phyloP scores from a whole-genome alignment of 2,329 filamentous ascomycete genomes.

The Cercospora beticola region DNA sequence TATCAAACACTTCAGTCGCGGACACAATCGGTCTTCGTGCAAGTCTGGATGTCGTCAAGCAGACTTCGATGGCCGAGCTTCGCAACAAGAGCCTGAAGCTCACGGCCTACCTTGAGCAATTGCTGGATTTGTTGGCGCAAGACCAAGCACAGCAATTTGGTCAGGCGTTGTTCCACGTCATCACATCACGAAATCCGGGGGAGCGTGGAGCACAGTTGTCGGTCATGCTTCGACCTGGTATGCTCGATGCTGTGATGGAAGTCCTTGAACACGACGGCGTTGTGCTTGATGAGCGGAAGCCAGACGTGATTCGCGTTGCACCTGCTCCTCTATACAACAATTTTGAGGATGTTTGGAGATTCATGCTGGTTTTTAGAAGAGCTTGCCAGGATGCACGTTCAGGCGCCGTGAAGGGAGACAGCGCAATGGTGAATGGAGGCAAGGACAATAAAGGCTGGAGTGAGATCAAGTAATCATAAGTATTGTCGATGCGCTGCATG shows the following conservation, averaged over 20 bases:
- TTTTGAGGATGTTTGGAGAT: slow-evolving; percentile 69
- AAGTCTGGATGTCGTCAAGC: slow-evolving; percentile 70
- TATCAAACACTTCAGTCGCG: slow-evolving; percentile 79
- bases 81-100: slow-evolving; percentile 69
- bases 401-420: neutral
- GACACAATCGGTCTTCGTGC: slow-evolving; percentile 74
- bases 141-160: slow-evolving; percentile 19
- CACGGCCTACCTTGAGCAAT: slow-evolving; percentile 73
- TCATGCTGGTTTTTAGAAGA: slow-evolving; percentile 54
- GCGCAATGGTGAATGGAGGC: slow-evolving; percentile 33
- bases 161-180: slow-evolving; percentile 46
- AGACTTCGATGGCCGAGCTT: slow-evolving; percentile 67
- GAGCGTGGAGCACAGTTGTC: slow-evolving; percentile 79
- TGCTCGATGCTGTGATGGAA: slow-evolving; percentile 67
- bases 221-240: slow-evolving; percentile 63
- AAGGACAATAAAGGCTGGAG: slow-evolving; percentile 35
- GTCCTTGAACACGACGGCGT: slow-evolving; percentile 67
- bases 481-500: neutral
- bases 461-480: slow-evolving; percentile 31
- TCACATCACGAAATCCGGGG: slow-evolving; percentile 68
- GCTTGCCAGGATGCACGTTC: slow-evolving; percentile 47
- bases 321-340: slow-evolving; percentile 83
- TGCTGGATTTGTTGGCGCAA: slow-evolving; percentile 48
- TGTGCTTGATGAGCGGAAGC: slow-evolving; percentile 79
- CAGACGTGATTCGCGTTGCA: slow-evolving; percentile 79